Evolutionary conservation across 306 rosid genomes (phyloP).

Genomic region (Prunus mume): DNA sequence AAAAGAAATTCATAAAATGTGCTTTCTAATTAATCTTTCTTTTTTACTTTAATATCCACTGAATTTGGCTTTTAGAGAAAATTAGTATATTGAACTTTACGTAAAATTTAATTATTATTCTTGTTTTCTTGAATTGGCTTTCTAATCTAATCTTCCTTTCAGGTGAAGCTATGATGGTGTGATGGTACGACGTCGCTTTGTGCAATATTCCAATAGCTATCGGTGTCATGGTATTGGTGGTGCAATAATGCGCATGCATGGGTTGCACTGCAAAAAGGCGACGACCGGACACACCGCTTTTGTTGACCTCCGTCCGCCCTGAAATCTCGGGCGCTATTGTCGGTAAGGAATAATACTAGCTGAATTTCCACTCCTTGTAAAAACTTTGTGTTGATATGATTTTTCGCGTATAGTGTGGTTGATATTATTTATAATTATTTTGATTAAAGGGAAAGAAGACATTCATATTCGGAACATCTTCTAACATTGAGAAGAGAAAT

Average conservation of each 20-base stretch:
- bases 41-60: neutral
- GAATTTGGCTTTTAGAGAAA: neutral
- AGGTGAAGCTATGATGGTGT: neutral
- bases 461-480: too few relatives aligned
- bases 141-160: neutral
- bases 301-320: slow-evolving; percentile 18
- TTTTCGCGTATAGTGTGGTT: too few relatives aligned
- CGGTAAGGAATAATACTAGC: neutral
- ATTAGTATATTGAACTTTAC: neutral
- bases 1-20: neutral
- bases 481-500: too few relatives aligned
- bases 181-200: neutral
- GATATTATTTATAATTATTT: too few relatives aligned
- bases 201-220: neutral
- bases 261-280: neutral
- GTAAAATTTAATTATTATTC: neutral
- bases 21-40: neutral
- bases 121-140: neutral
- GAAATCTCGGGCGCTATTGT: neutral
- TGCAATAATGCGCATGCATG: neutral
- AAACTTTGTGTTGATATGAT: too few relatives aligned
- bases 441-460: too few relatives aligned
- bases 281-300: slow-evolving; percentile 1
- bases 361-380: neutral
- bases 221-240: neutral